Evolutionary conservation across 495 filamentous ascomycete genomes (phyloP).

Genomic region (Penicillium taxi): DNA sequence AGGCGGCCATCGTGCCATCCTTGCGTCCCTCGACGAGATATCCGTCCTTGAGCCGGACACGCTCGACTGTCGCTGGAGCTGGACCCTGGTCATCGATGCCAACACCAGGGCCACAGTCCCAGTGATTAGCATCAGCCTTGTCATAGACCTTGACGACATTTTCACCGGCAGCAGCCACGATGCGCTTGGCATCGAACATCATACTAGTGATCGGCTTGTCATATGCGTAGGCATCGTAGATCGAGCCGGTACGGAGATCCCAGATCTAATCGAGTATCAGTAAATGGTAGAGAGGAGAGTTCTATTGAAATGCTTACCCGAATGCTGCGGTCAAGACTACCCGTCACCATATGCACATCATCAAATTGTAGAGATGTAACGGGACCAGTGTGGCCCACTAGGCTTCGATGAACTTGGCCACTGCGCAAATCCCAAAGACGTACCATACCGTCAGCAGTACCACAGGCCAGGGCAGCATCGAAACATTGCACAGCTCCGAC

Average conservation of each 20-base stretch:
- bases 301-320: slow-evolving; percentile 56
- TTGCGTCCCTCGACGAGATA: slow-evolving; percentile 86
- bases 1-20: slow-evolving; percentile 84
- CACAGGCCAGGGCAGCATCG: slow-evolving; percentile 94
- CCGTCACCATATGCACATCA: slow-evolving; percentile 89
- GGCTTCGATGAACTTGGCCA: slow-evolving; percentile 89
- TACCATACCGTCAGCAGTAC: slow-evolving; percentile 97
- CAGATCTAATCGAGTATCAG: slow-evolving; percentile 62
- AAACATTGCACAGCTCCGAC: slow-evolving; percentile 95
- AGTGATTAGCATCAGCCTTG: slow-evolving; percentile 89
- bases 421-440: slow-evolving; percentile 93
- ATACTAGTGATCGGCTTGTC: slow-evolving; percentile 89
- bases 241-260: slow-evolving; percentile 94
- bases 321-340: slow-evolving; percentile 87
- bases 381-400: slow-evolving; percentile 93
- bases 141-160: slow-evolving; percentile 96
- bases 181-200: slow-evolving; percentile 92
- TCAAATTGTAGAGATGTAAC: slow-evolving; percentile 96
- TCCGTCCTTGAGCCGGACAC: slow-evolving; percentile 85
- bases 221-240: slow-evolving; percentile 94
- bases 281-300: background rate
- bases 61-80: slow-evolving; percentile 65
- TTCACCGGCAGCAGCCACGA: slow-evolving; percentile 85
- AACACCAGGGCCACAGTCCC: slow-evolving; percentile 89
- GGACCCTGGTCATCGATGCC: slow-evolving; percentile 53